A percentile compares a stretch with the other conserved stretches of the same genome.
These are phyloP conservation scores for Kodamaea hsintzibuensis DNA, from an alignment of 805 yeast genomes.

Conservation along the genomic window DNA sequence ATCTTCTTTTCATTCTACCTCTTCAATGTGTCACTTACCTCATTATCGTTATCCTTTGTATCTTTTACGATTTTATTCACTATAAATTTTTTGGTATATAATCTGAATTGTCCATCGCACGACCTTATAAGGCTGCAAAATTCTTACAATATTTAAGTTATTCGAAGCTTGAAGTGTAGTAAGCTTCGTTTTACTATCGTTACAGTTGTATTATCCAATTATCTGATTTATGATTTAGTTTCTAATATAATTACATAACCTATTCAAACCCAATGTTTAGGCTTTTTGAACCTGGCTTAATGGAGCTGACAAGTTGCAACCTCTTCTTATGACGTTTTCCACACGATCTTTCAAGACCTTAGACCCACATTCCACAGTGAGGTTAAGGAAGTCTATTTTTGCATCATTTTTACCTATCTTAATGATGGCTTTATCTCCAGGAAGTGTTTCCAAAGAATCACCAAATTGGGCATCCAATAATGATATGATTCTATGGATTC, in stretches of 20 bases:
- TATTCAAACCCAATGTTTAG: neutral
- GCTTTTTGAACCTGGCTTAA: slow-evolving; percentile 44
- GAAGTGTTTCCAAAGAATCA: slow-evolving; percentile 50
- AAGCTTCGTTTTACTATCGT: no score
- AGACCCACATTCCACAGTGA: slow-evolving; percentile 70
- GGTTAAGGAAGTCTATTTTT: slow-evolving; percentile 57
- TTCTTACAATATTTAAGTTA: no score
- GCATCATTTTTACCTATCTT: slow-evolving; percentile 79
- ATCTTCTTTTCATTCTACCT: neutral
- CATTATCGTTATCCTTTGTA: no score
- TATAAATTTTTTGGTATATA: neutral
- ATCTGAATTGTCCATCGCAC: neutral
- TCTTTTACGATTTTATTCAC: neutral
- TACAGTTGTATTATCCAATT: neutral
- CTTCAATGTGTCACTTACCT: slow-evolving; percentile 12
- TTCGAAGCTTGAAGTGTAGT: no score
- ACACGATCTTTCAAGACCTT: slow-evolving; percentile 80
- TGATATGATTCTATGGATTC: slow-evolving; percentile 53
- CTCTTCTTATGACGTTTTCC: slow-evolving; percentile 75
- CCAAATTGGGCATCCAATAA: slow-evolving; percentile 88
- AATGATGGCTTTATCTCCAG: slow-evolving; percentile 54
- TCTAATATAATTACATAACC: neutral
- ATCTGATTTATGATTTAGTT: neutral
- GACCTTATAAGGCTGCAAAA: slow-evolving; percentile 2
- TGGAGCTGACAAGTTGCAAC: slow-evolving; percentile 82